Evolutionary conservation across 106 monocot species (phyloP).

Genomic region (Allium fistulosum): DNA sequence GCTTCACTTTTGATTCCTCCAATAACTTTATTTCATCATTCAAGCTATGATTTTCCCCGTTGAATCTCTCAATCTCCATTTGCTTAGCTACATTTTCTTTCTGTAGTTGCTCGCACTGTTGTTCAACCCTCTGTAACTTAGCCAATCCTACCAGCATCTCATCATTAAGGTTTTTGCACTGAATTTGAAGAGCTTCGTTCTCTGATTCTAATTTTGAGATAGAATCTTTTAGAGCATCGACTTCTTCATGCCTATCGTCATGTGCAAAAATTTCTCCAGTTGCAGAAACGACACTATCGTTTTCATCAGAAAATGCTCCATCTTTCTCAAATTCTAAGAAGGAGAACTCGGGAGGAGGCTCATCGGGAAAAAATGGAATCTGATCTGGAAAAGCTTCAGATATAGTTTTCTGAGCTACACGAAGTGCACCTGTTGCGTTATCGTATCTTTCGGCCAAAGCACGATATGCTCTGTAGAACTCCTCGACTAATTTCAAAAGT

Average conservation of each 20-base stretch:
- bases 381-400: constrained; percentile 83
- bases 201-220: constrained; percentile 41
- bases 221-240: constrained; percentile 22
- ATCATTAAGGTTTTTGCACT: constrained; percentile 32
- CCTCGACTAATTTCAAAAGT: constrained; percentile 89
- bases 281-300: not conserved
- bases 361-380: constrained; percentile 48
- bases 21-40: constrained; percentile 29
- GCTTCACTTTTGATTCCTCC: constrained; percentile 26
- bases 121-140: constrained; percentile 22
- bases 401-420: constrained; percentile 78
- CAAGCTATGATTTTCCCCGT: constrained; percentile 26
- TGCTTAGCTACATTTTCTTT: constrained; percentile 9
- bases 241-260: not conserved
- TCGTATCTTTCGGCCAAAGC: constrained; percentile 96
- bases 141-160: constrained; percentile 24
- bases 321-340: not conserved
- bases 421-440: constrained; percentile 85
- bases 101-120: constrained; percentile 29
- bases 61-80: constrained; percentile 23
- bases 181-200: constrained; percentile 57
- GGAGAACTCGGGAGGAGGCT: constrained; percentile 6
- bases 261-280: no score
- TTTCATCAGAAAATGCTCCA: constrained; percentile 5
- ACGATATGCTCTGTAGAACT: constrained; percentile 93